Evolutionary conservation across 2,329 filamentous ascomycete genomes (phyloP), one percentile per base, ranked within the genome.

Genomic region (Sphaerulina vaccinii): DNA sequence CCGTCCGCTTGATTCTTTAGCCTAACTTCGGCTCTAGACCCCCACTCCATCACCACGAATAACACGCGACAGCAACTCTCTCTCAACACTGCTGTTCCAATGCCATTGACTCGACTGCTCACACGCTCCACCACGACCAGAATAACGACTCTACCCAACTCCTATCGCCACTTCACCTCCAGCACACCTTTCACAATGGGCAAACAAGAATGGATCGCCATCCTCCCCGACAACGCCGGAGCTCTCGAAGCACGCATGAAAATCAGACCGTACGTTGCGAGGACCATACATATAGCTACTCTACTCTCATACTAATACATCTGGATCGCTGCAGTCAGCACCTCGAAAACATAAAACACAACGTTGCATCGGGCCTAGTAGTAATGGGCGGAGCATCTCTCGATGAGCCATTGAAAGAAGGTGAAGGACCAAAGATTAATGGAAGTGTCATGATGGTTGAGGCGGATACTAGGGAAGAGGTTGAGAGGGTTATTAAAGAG

Each of bases 371-470:
- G 2, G 85, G 85, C 2, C 69, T 75, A 40, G 74, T 79, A 64
- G 83, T 86, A 65, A 79, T 85, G 66, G 87, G 87, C 61, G 87
- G 87, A 36, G 87, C 85, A 18, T 74, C 86, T 46, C 73, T 92
- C 6, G 79, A 86, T 36, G 78, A 82, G 7, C 78, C 85, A 29
- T 76, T 86, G 38, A 75, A 80, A 5, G 81, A 86, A 46, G 80
- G 79, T 52, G 78, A 85, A 19, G 80, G 78, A 16, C 79, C 82
- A 37, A 83, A 86, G 66, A 90, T 93, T 73, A 81, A 82, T 57
- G 90, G 89, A 36, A 90, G 85, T 67, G 81, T 84, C 15, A 73
- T 93, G 64, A 75, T 95, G 22, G 75, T 82, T 33, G 70, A 80
- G 23, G 89, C 87, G 6, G 79, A 82, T 56, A 84, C 79, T 7